Base-by-base conservation (phyloP, 2,329 filamentous ascomycete species). In the Didymosphaeria variabile region DNA sequence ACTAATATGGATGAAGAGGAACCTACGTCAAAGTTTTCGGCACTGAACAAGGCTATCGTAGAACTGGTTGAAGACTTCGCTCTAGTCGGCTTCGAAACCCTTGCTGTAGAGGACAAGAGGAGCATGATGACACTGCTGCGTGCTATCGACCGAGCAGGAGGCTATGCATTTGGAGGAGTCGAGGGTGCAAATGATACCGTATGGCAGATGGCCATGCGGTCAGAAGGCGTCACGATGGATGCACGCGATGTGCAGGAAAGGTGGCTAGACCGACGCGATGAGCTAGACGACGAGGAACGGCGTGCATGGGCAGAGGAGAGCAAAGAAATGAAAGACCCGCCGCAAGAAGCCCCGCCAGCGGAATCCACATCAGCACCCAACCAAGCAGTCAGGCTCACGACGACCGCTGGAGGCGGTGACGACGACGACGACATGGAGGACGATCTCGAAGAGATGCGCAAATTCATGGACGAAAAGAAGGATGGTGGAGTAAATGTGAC, bases 31-130 rank as follows among this genome's bases (percentile, higher is more conserved):
- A 97, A 97, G 74, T 98, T 96, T 74, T 86, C 89, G 54, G 88
- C 90, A 5, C 83, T 99, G 32, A 97, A 98, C 77, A 87, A 91
- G 67, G 94, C 94, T 0, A 91, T 99, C 47, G 89, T 94, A 19
- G 88, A 91, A 42, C 83, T 99, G 50, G 91, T 99, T 38, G 91
- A 97, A 73, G 92, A 91, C 72, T 98, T 97, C 76, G 90, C 91
- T 0, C 85, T 99, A 4, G 93, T 99, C 1, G 88, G 89, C 0
- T 99, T 97, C 73, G 94, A 98, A 76, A 96, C 96, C 0, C 82
- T 99, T 32, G 94, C 95, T 0, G 93, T 99, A 1, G 95, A 99
- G 79, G 95, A 99, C 75, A 97, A 97, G 78, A 92, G 91, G 80
- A 96, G 92, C 75, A 97, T 99, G 93, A 96, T 96, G 88, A 90